These are phyloP conservation scores for Spizellomyces sp. DNA, from an alignment of 192 early-diverging fungal genomes.

Conservation along the genomic window DNA sequence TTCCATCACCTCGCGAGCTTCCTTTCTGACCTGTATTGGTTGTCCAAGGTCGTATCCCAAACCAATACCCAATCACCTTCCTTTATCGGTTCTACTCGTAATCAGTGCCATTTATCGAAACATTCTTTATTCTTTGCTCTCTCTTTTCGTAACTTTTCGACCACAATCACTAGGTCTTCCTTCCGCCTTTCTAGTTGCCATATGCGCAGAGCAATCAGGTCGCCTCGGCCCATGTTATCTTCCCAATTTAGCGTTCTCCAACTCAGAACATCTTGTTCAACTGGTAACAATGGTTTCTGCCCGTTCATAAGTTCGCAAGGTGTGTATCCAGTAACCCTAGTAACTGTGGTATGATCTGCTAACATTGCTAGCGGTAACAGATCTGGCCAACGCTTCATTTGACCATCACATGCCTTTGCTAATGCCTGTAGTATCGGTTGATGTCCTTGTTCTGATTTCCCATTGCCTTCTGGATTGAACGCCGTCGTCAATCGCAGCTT, in stretches of 20 bases:
- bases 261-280: not conserved
- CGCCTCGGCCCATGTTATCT: not conserved
- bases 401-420: not conserved
- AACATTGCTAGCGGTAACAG: not conserved
- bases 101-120: not conserved
- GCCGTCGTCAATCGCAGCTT: not conserved
- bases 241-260: not conserved
- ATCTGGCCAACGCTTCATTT: not conserved
- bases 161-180: not conserved
- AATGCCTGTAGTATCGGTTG: not conserved
- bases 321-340: not conserved
- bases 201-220: not conserved
- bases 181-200: not conserved
- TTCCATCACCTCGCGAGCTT: not conserved
- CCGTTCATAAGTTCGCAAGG: not conserved
- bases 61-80: slow-evolving; percentile 1
- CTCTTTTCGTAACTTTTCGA: not conserved
- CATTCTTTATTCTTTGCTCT: not conserved
- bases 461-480: not conserved
- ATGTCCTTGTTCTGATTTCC: not conserved
- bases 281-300: not conserved
- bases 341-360: slow-evolving; percentile 1
- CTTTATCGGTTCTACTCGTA: slow-evolving; percentile 1
- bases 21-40: not conserved
- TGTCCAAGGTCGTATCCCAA: not conserved